Percentiles rank a stretch among this genome's conserved stretches.
Conservation (phyloP, 2,329 filamentous ascomycete species). For the Colletotrichum tofieldiae region DNA sequence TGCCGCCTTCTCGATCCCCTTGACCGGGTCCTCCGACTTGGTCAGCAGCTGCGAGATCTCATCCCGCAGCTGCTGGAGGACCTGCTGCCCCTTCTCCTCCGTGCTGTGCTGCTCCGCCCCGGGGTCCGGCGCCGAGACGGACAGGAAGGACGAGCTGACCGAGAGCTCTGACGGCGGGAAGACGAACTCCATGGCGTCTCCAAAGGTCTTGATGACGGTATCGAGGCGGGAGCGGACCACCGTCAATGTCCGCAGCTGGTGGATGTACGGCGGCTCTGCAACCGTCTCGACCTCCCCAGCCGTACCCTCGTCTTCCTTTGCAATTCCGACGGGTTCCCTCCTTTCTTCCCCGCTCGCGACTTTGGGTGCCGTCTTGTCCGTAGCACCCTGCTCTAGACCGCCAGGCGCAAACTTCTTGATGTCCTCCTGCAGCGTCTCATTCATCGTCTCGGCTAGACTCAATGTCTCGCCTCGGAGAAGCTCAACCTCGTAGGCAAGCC, state of each 20-base stretch:
- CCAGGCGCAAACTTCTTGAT: conserved; percentile 80
- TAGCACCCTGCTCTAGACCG: conserved; percentile 55
- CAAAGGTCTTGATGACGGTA: conserved; percentile 90
- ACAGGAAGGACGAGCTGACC: conserved; percentile 87
- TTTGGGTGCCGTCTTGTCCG: conserved; percentile 36
- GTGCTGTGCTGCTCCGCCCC: conserved; percentile 73
- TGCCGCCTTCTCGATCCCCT: conserved; percentile 81
- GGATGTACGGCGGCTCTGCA: conserved; percentile 77
- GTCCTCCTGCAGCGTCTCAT: conserved; percentile 80
- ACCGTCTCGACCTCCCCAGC: conserved; percentile 44
- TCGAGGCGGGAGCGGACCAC: conserved; percentile 89
- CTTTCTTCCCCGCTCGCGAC: conserved; percentile 35
- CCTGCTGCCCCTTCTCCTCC: conserved; percentile 89
- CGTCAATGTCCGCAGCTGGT: conserved; percentile 85
- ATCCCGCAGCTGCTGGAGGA: conserved; percentile 77
- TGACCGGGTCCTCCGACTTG: conserved; percentile 69
- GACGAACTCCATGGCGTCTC: conserved; percentile 95
- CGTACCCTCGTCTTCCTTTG: conserved; percentile 21
- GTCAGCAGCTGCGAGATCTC: conserved; percentile 81
- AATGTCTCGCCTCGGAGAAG: conserved; percentile 90
- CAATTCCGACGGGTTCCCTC: conserved; percentile 20
- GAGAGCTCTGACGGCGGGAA: conserved; percentile 91
- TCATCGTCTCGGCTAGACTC: conserved; percentile 83
- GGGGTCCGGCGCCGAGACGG: conserved; percentile 87
- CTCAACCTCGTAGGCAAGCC: conserved; percentile 95